phyloP scores from a whole-genome alignment of 345 rosid species.

The Gynandropsis gynandra region DNA sequence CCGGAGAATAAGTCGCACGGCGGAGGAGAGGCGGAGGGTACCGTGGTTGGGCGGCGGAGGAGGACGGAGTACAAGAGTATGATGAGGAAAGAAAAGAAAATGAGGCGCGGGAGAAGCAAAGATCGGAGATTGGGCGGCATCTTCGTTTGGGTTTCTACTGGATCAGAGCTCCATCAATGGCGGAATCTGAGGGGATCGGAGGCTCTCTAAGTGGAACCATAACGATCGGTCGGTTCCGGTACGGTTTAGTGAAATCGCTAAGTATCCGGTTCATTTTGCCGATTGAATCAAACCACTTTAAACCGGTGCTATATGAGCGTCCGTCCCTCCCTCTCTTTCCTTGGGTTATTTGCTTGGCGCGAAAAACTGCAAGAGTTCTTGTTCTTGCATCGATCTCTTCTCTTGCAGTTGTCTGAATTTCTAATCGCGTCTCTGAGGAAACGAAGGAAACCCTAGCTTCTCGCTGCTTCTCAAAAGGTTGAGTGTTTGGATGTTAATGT shows the following conservation, averaged over 20 bases:
- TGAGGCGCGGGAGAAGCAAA: slow-evolving; percentile 36
- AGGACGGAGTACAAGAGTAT: slow-evolving; percentile 42
- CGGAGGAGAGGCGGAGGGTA: slow-evolving; percentile 19
- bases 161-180: slow-evolving; percentile 19
- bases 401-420: too few species aligned
- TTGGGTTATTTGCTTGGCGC: too few species aligned
- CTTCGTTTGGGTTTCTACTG: slow-evolving; percentile 24
- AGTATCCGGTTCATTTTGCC: neutral
- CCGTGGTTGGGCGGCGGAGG: slow-evolving; percentile 27
- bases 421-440: too few species aligned
- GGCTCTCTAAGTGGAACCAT: too few species aligned
- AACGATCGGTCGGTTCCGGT: neutral
- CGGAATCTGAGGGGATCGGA: slow-evolving; percentile 11
- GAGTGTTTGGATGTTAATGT: neutral
- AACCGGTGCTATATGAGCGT: too few species aligned
- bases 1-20: slow-evolving; percentile 75
- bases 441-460: too few species aligned
- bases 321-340: too few species aligned
- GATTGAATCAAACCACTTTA: neutral
- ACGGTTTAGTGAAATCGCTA: neutral
- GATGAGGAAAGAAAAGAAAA: slow-evolving; percentile 46
- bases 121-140: slow-evolving; percentile 55
- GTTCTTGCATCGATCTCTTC: too few species aligned
- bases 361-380: too few species aligned
- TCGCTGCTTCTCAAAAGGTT: too few species aligned